phyloP scores from a whole-genome alignment of 805 yeast genomes.

The Schwanniomyces sp. region DNA sequence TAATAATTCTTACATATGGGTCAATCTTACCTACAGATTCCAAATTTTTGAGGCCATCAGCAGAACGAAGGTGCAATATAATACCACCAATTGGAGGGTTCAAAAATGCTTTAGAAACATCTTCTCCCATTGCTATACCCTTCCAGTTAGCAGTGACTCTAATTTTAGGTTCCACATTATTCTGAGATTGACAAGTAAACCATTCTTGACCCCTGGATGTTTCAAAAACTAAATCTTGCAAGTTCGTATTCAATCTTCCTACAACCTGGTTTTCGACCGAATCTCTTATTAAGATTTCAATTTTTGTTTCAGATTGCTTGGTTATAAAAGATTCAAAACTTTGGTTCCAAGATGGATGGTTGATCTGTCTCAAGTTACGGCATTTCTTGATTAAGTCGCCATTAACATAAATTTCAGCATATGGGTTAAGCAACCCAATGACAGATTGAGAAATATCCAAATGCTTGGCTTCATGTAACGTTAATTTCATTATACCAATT shows the following conservation, averaged over 20 bases:
- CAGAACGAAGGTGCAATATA: conserved; percentile 57
- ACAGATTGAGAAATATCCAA: conserved; percentile 55
- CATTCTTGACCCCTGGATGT: conserved; percentile 49
- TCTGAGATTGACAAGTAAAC: conserved; percentile 47
- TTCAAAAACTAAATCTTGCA: conserved; percentile 56
- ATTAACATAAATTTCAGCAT: conserved; percentile 64
- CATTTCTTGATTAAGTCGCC: conserved; percentile 54
- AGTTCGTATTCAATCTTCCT: conserved; percentile 50
- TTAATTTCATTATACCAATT: conserved; percentile 69
- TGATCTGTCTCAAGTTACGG: conserved; percentile 63
- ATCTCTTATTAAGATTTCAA: conserved; percentile 63
- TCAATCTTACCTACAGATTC: conserved; percentile 73
- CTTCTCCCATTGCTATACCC: conserved; percentile 57
- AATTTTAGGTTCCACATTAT: conserved; percentile 44
- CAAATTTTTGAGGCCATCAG: conserved; percentile 51
- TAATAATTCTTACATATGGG: conserved; percentile 63
- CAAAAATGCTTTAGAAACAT: conserved; percentile 42
- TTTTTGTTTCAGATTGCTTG: conserved; percentile 54
- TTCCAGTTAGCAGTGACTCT: conserved; percentile 66
- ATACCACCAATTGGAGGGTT: conserved; percentile 68
- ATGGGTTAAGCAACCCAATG: conserved; percentile 58
- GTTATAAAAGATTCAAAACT: conserved; percentile 60
- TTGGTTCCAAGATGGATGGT: conserved; percentile 74
- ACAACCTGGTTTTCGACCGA: conserved; percentile 53
- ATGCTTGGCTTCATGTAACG: conserved; percentile 58